These are phyloP conservation scores for Mycosphaerella sp. DNA, from an alignment of 2,329 filamentous ascomycete species.

Conservation along the genomic window DNA sequence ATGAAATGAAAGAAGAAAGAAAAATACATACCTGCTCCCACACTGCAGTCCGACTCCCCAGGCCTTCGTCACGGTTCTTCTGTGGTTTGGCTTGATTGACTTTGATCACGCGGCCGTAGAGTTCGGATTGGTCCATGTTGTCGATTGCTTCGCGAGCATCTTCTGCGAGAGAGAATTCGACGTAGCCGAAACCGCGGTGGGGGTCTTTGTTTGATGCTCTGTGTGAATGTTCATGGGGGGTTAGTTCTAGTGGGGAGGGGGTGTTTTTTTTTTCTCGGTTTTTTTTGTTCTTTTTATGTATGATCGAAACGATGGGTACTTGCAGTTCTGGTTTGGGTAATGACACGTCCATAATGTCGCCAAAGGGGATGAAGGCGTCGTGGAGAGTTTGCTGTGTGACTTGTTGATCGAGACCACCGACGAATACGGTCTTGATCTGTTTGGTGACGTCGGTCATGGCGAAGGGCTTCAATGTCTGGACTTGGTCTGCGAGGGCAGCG, in stretches of 20 bases:
- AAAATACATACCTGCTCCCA: constrained; percentile 81
- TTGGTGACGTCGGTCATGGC: constrained; percentile 74
- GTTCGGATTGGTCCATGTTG: constrained; percentile 97
- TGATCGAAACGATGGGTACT: background rate
- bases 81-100: constrained; percentile 88
- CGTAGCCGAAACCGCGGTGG: constrained; percentile 92
- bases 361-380: constrained; percentile 93
- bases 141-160: constrained; percentile 95
- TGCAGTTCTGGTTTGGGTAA: constrained; percentile 78
- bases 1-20: constrained; percentile 1
- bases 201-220: constrained; percentile 62
- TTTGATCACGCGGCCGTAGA: constrained; percentile 87
- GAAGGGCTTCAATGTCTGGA: background rate
- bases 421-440: constrained; percentile 73
- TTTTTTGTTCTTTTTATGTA: background rate
- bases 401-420: constrained; percentile 76
- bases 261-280: background rate
- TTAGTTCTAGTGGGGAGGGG: background rate
- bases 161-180: constrained; percentile 79
- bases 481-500: background rate
- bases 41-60: constrained; percentile 88
- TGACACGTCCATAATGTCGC: constrained; percentile 86
- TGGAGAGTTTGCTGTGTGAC: constrained; percentile 71
- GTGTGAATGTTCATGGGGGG: background rate
- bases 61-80: constrained; percentile 77